A percentile compares a stretch with the other conserved stretches of the same genome.
phyloP scores from a whole-genome alignment of 1,284 basidiomycete genomes.

The Cutaneotrichosporon cutaneum region DNA sequence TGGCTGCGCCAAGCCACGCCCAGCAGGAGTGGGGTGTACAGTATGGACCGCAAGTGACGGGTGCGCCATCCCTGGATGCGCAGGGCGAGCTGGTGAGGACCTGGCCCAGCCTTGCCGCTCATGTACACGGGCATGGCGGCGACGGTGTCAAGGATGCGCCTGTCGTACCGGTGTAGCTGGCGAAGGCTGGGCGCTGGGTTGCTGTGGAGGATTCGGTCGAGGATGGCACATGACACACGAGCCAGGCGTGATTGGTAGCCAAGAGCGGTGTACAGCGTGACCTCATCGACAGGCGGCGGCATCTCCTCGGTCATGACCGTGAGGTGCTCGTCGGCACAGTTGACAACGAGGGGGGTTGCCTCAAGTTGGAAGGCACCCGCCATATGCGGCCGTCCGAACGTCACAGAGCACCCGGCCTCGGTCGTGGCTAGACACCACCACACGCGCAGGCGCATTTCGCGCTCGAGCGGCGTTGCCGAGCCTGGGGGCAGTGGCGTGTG shows the following conservation, averaged over 20 bases:
- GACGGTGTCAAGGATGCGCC: constrained; percentile 1
- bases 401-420: constrained; percentile 32
- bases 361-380: constrained; percentile 8
- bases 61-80: constrained; percentile 26
- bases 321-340: constrained; percentile 31
- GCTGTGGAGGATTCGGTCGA: constrained; percentile 25
- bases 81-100: constrained; percentile 12
- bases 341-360: constrained; percentile 22
- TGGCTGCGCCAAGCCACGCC: constrained; percentile 28
- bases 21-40: constrained; percentile 32
- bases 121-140: constrained; percentile 13
- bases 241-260: constrained; percentile 30
- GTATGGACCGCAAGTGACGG: constrained; percentile 27
- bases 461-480: constrained; percentile 15
- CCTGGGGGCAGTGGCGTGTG: constrained; percentile 16
- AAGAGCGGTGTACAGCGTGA: constrained; percentile 29
- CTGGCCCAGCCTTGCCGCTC: neutral
- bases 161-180: constrained; percentile 11
- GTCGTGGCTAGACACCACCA: constrained; percentile 31
- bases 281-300: constrained; percentile 15
- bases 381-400: constrained; percentile 21
- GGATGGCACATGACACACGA: constrained; percentile 19
- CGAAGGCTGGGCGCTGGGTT: constrained; percentile 25
- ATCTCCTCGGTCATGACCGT: constrained; percentile 20
- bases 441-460: constrained; percentile 26